Evolutionary conservation across 768 basidiomycete species (phyloP).

Genomic region (Boletellus ananas): DNA sequence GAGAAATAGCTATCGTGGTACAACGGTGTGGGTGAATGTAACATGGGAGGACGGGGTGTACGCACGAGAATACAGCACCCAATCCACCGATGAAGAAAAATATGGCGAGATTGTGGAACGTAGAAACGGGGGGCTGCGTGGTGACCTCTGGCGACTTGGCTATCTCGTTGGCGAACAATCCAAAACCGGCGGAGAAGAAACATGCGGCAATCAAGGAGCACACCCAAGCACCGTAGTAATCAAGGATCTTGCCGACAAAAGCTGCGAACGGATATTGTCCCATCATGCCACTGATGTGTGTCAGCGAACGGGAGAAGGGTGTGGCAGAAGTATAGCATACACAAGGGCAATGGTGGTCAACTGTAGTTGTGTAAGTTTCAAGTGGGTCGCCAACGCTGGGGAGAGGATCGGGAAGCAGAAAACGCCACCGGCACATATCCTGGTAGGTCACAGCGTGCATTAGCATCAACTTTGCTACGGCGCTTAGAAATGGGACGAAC

Average conservation of each 20-base stretch:
- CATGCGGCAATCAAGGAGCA: slow-evolving; percentile 62
- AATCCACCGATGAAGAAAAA: slow-evolving; percentile 64
- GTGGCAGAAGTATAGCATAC: slow-evolving; percentile 47
- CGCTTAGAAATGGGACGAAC: slow-evolving; percentile 38
- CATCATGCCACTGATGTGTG: slow-evolving; percentile 60
- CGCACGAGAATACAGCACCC: slow-evolving; percentile 72
- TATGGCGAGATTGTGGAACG: slow-evolving; percentile 50
- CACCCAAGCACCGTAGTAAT: slow-evolving; percentile 60
- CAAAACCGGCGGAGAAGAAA: slow-evolving; percentile 58
- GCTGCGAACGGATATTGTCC: slow-evolving; percentile 78
- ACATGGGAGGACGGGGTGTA: slow-evolving; percentile 7
- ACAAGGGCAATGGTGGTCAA: slow-evolving; percentile 74
- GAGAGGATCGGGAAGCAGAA: slow-evolving; percentile 77
- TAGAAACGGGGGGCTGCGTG: slow-evolving; percentile 36
- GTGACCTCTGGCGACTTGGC: slow-evolving; percentile 40
- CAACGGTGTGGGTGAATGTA: neutral
- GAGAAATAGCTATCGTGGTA: slow-evolving; percentile 55
- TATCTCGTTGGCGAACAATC: slow-evolving; percentile 60
- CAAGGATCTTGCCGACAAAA: slow-evolving; percentile 64
- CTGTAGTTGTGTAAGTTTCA: slow-evolving; percentile 71
- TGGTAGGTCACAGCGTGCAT: slow-evolving; percentile 21
- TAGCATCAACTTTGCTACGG: neutral
- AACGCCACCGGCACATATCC: slow-evolving; percentile 75
- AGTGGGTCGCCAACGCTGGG: slow-evolving; percentile 52
- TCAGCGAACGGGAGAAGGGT: neutral